Evolutionary conservation across 2,329 filamentous ascomycete species (phyloP).

Genomic region (Neospermospora avenae): DNA sequence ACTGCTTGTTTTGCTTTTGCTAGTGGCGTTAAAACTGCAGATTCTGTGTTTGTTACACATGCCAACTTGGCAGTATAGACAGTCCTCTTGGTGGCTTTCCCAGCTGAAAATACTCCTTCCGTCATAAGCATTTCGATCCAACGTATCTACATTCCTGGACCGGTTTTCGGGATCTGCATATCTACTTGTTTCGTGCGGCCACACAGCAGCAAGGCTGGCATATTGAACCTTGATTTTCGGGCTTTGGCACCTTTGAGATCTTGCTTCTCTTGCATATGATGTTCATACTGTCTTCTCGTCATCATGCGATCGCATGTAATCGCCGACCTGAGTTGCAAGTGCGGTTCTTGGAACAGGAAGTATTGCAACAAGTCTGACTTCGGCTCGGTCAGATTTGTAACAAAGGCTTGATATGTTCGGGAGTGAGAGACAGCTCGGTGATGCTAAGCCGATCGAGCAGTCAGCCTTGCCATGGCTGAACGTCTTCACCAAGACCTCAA

Average conservation of each 20-base stretch:
- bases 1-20: not conserved
- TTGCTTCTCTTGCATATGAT: not conserved
- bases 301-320: conserved; percentile 8
- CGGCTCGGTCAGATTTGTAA: not conserved
- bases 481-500: conserved; percentile 5
- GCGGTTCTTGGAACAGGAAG: conserved; percentile 1
- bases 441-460: not conserved
- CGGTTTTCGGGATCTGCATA: not conserved
- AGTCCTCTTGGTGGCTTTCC: not conserved
- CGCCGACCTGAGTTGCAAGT: conserved; percentile 8
- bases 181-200: not conserved
- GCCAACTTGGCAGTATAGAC: not conserved
- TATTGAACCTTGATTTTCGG: not conserved
- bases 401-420: conserved; percentile 6
- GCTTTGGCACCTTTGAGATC: not conserved
- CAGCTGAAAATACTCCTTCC: not conserved
- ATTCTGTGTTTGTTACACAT: conserved; percentile 5
- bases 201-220: not conserved
- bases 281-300: conserved; percentile 4
- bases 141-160: not conserved
- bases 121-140: not conserved
- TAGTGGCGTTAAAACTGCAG: conserved; percentile 3
- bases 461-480: conserved; percentile 15
- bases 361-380: conserved; percentile 4
- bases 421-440: conserved; percentile 10